Conservation (phyloP, 805 yeast genomes). For the Cyberlindnera mycetangii region DNA sequence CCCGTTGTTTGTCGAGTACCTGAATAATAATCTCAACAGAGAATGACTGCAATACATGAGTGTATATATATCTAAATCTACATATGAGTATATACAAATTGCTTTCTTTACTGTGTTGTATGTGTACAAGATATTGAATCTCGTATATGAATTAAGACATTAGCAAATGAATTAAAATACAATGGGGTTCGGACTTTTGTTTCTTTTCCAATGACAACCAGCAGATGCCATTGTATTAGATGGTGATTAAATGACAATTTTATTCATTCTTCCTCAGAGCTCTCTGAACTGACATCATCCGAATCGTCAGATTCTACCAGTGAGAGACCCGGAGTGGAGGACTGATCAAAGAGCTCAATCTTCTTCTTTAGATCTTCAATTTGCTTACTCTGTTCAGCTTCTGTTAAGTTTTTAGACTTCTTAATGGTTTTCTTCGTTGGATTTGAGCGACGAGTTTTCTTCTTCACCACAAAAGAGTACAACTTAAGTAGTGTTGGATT, state of each 20-base stretch:
- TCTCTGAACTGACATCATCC: slow-evolving; percentile 61
- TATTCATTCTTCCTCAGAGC: slow-evolving; percentile 73
- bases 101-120: background rate
- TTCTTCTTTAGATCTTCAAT: slow-evolving; percentile 71
- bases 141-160: too few species aligned
- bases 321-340: slow-evolving; percentile 15
- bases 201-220: too few species aligned
- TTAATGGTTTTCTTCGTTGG: slow-evolving; percentile 34
- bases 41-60: slow-evolving; percentile 12
- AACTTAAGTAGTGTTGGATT: slow-evolving; percentile 77
- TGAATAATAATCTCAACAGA: slow-evolving; percentile 49
- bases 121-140: too few species aligned
- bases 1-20: slow-evolving; percentile 73
- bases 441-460: slow-evolving; percentile 22
- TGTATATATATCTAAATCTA: background rate
- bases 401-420: slow-evolving; percentile 56
- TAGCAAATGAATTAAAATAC: too few species aligned
- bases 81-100: background rate
- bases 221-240: background rate
- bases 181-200: too few species aligned
- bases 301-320: slow-evolving; percentile 39
- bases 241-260: background rate
- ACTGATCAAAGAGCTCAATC: slow-evolving; percentile 63
- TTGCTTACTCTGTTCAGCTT: slow-evolving; percentile 63
- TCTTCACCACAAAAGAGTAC: slow-evolving; percentile 75